Conservation (phyloP, 1,284 basidiomycete genomes). For the Cryptococcus depauperatus region DNA sequence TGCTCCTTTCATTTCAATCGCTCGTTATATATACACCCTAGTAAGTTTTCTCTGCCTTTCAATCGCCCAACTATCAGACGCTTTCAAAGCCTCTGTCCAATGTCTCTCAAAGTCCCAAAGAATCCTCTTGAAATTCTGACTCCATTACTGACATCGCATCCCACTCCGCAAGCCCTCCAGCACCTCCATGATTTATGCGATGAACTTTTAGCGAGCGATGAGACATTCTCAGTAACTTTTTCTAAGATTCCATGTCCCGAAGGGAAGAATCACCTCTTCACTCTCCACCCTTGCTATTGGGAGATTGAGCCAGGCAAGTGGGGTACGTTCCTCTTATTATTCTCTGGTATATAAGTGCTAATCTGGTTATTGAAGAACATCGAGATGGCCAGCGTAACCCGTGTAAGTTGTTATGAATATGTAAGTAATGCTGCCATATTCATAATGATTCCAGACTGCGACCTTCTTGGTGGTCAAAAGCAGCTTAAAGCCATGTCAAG, state of each 20-base stretch:
- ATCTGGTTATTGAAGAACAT: background rate
- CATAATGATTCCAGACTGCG: constrained; percentile 20
- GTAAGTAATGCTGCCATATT: too few relatives aligned
- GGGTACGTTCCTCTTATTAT: constrained; percentile 15
- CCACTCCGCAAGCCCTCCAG: constrained; percentile 2
- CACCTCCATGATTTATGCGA: constrained; percentile 4
- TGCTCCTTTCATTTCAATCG: too few relatives aligned
- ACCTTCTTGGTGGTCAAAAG: constrained; percentile 22
- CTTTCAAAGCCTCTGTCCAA: too few relatives aligned
- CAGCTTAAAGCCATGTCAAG: constrained; percentile 22
- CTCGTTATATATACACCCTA: too few relatives aligned
- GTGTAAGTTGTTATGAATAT: background rate
- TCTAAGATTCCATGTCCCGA: constrained; percentile 15
- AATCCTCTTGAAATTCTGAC: constrained; percentile 6
- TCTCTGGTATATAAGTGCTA: background rate
- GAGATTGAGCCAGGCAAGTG: constrained; percentile 16
- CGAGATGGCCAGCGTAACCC: background rate
- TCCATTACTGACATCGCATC: background rate
- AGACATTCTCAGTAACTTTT: constrained; percentile 22
- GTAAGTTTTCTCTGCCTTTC: too few relatives aligned
- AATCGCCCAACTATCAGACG: too few relatives aligned
- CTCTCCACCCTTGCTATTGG: constrained; percentile 32
- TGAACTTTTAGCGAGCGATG: constrained; percentile 3
- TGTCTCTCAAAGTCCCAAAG: constrained; percentile 1
- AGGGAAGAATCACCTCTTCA: constrained; percentile 27